A percentile compares a stretch with the other conserved stretches of the same genome.
phyloP scores from a whole-genome alignment of 257 asterid species.

The Apocynum venetum region DNA sequence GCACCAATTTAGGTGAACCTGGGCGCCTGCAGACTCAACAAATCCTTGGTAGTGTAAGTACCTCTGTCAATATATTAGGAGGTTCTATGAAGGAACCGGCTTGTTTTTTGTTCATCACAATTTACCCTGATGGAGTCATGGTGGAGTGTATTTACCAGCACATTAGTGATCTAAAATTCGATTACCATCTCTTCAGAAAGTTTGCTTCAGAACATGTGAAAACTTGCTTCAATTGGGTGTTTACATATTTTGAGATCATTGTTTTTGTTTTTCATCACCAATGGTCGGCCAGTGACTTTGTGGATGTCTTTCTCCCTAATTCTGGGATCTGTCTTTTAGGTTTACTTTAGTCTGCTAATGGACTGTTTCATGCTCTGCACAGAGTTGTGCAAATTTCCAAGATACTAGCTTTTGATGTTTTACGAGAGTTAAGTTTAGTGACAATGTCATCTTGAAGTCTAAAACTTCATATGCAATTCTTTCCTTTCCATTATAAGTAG shows the following conservation, averaged over 20 bases:
- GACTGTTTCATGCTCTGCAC: background rate
- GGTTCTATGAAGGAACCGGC: background rate
- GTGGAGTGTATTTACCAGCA: background rate
- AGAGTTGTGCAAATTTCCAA: background rate
- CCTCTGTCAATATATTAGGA: background rate
- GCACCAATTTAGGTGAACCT: conserved; percentile 97
- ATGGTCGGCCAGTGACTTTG: background rate
- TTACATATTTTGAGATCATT: background rate
- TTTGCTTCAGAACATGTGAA: background rate
- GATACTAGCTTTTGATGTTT: background rate
- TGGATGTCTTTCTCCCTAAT: background rate
- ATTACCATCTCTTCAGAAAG: background rate
- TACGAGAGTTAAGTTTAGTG: no score
- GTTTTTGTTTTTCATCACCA: background rate
- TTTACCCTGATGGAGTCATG: background rate
- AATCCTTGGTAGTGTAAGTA: conserved; percentile 90
- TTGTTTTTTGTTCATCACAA: background rate
- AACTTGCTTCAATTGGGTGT: background rate
- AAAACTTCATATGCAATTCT: background rate
- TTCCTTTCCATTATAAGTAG: background rate
- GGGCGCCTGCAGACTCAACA: conserved; percentile 98
- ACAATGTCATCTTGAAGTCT: background rate
- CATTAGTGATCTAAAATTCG: background rate
- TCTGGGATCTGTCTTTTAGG: background rate
- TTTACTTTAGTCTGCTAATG: background rate